Base-by-base conservation (phyloP, 805 yeast species). In the Kockiozyma suomiensis region DNA sequence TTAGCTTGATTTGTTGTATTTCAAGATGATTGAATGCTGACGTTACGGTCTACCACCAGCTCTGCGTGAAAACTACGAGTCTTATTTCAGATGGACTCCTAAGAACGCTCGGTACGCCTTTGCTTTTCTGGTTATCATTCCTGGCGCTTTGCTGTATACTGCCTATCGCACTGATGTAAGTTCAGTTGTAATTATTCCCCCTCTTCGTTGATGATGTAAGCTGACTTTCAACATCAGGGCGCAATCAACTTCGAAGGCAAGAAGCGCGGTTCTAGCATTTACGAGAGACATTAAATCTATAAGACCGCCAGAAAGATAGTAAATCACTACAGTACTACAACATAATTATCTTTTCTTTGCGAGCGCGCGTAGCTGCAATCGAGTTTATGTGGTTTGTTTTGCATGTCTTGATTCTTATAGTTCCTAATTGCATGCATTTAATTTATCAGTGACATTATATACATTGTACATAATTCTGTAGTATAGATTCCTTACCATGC, bases 1-100 rank as follows among this genome's bases (percentile, higher is more conserved):
- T 15, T 23, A 3, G 7, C 15, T 8, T 41, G 21, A 6, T 15
- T 3, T 23, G 33, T 12, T 12, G 33, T 10, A 10, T 30, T 30
- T 10, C 33, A 6, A n/a, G 17, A 23, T 35, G 50, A 25, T 21
- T 12, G 5, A 28, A 23, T 19, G 13, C 6, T 26, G 42, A 38
- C 42, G 2, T 51, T 19, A 37, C 6, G 8, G 41, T 15, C 12
- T 26, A 15, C 13, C 12, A 26, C 15, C 37, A 62, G 66, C 50
- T 26, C 41, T 61, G 58, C 61, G 66, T 30, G 66, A 62, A 46
- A 54, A 41, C 56, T 62, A 62, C 54, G 65, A 62, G 49, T 21
- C 54, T 19, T 43, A 50, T 40, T 62, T 61, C 61, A 37, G 56
- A 49, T 62, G 59, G 60, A 62, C 63, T 28, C 54, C 59, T 19